A percentile compares a stretch with the other conserved stretches of the same genome.
Evolutionary conservation across 257 asterid species (phyloP).

Genomic region (Solanum tarijense): DNA sequence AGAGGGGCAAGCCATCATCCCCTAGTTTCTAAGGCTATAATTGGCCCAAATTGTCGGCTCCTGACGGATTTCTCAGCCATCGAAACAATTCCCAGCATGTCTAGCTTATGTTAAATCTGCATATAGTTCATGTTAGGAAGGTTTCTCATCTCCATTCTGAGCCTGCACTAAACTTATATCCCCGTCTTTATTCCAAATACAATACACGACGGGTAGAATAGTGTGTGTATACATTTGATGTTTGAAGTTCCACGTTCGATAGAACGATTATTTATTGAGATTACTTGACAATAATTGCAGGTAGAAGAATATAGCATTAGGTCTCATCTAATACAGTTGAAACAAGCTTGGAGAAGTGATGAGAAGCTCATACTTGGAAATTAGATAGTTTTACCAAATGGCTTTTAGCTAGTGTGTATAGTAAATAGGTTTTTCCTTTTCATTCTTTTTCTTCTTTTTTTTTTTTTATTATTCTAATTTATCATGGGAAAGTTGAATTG

Average conservation of each 20-base stretch:
- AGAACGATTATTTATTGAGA: not conserved
- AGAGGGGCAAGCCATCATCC: not conserved
- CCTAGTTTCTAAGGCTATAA: not conserved
- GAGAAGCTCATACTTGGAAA: constrained; percentile 14
- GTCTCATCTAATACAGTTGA: constrained; percentile 55
- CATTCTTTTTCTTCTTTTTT: not conserved
- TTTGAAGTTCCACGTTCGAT: not conserved
- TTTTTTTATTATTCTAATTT: not conserved
- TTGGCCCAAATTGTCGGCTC: not conserved
- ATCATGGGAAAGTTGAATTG: constrained; percentile 3
- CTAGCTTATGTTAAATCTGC: not conserved
- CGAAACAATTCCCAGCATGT: not conserved
- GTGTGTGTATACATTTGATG: not conserved
- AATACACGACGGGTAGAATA: not conserved
- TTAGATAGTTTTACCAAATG: constrained; percentile 4
- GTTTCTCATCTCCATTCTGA: not conserved
- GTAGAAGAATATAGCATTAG: constrained; percentile 74
- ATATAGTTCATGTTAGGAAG: not conserved
- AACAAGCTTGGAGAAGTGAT: constrained; percentile 34
- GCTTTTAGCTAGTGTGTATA: constrained; percentile 4
- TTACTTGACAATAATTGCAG: constrained; percentile 25
- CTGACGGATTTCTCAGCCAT: not conserved
- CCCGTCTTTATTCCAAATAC: not conserved
- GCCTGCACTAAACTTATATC: not conserved
- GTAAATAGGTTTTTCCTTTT: not conserved